Evolutionary conservation across 2,329 filamentous ascomycete genomes (phyloP).

Genomic region (Chlorencoelia australis): DNA sequence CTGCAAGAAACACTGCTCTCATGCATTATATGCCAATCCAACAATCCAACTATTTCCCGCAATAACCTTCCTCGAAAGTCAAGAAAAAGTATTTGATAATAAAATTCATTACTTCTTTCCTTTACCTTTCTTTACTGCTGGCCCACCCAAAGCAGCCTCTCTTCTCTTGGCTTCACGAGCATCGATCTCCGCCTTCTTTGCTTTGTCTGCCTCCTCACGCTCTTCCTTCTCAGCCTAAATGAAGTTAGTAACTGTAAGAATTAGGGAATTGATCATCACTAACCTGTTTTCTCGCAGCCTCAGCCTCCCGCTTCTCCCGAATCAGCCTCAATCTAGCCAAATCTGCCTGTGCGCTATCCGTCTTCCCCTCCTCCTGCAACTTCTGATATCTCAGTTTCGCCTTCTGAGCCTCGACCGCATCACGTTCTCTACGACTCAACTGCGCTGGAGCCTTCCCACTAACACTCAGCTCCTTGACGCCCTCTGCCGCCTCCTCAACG

Average conservation of each 20-base stretch:
- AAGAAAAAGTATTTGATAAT: background rate
- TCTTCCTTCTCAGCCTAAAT: conserved; percentile 30
- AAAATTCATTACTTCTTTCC: conserved; percentile 7
- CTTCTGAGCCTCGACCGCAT: conserved; percentile 77
- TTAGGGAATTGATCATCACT: conserved; percentile 26
- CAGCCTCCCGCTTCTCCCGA: conserved; percentile 75
- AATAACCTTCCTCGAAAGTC: background rate
- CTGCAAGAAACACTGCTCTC: too few species aligned
- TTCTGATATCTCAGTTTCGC: conserved; percentile 87
- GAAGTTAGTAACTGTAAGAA: conserved; percentile 11
- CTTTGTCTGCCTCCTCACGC: conserved; percentile 29
- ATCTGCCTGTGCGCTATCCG: conserved; percentile 87
- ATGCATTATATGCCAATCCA: too few species aligned
- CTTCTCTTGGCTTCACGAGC: conserved; percentile 34
- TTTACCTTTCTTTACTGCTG: background rate
- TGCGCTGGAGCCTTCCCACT: conserved; percentile 36
- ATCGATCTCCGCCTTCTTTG: conserved; percentile 37
- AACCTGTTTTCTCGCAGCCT: conserved; percentile 74
- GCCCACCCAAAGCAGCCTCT: conserved; percentile 24
- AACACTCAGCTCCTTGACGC: conserved; percentile 44
- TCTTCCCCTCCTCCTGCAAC: conserved; percentile 89
- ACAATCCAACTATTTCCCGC: too few species aligned
- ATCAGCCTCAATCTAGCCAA: conserved; percentile 74
- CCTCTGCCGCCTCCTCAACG: conserved; percentile 43
- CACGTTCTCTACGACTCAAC: conserved; percentile 57